Evolutionary conservation across 73 alveolate species (phyloP).

Genomic region (Uronychia binucleata): DNA sequence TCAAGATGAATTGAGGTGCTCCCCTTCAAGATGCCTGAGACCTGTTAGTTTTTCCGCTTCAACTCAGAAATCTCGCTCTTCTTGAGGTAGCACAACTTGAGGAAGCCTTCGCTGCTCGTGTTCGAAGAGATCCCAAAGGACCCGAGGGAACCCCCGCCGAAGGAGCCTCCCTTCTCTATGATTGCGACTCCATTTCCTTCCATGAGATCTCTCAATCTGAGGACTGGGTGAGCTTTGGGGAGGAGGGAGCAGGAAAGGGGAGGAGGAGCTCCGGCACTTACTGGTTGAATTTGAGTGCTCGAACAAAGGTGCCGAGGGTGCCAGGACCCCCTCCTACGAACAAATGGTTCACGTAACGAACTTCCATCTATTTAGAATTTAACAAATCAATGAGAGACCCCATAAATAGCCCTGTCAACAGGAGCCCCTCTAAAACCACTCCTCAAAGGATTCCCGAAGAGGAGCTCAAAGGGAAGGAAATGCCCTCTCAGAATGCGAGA

Average conservation of each 20-base stretch:
- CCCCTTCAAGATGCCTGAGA: too few relatives aligned
- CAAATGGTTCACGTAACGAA: constrained; percentile 13
- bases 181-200: constrained; percentile 23
- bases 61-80: constrained; percentile 6
- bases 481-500: too few relatives aligned
- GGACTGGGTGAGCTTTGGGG: too few relatives aligned
- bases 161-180: constrained; percentile 25
- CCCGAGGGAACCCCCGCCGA: constrained; percentile 57
- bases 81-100: constrained; percentile 21
- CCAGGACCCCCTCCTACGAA: constrained; percentile 71
- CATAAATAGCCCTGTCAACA: too few relatives aligned
- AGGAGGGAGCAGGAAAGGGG: too few relatives aligned
- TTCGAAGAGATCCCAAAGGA: constrained; percentile 53
- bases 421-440: too few relatives aligned
- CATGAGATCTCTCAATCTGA: background rate
- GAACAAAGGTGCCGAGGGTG: constrained; percentile 40
- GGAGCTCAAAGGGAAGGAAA: too few relatives aligned
- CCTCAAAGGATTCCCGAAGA: too few relatives aligned
- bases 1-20: too few relatives aligned
- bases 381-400: too few relatives aligned
- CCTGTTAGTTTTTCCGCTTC: background rate
- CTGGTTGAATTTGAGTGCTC: constrained; percentile 12
- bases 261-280: too few relatives aligned
- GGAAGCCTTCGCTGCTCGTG: constrained; percentile 57
- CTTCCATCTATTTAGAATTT: too few relatives aligned